Conservation (phyloP, 495 filamentous ascomycete genomes). For the Letharia columbiana region DNA sequence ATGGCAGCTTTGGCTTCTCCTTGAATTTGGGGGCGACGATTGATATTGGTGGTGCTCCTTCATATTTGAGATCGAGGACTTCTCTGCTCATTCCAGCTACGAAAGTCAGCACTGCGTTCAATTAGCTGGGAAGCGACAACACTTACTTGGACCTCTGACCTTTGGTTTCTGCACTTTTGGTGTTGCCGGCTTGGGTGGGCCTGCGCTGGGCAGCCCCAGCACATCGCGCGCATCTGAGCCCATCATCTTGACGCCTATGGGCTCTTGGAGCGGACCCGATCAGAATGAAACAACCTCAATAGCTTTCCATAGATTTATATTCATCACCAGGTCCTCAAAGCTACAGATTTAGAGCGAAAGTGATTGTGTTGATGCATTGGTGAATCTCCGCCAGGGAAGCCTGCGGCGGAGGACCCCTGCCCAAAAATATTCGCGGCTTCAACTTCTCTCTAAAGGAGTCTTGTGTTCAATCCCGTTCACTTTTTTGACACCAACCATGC, state of each 20-base stretch:
- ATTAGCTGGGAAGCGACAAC: slow-evolving; percentile 35
- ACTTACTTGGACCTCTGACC: slow-evolving; percentile 59
- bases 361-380: not conserved
- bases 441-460: slow-evolving; percentile 11
- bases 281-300: not conserved
- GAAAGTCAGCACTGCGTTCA: slow-evolving; percentile 39
- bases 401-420: slow-evolving; percentile 11
- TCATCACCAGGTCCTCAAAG: not conserved
- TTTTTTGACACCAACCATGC: slow-evolving; percentile 12
- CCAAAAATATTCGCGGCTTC: slow-evolving; percentile 11
- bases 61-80: slow-evolving; percentile 55
- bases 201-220: slow-evolving; percentile 59
- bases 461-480: slow-evolving; percentile 7
- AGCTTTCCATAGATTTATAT: not conserved
- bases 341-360: not conserved
- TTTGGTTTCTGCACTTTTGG: slow-evolving; percentile 70
- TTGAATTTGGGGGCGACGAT: slow-evolving; percentile 58
- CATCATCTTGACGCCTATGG: slow-evolving; percentile 45
- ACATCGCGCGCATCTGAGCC: slow-evolving; percentile 83
- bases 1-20: slow-evolving; percentile 51
- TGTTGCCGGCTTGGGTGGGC: slow-evolving; percentile 52
- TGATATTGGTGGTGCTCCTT: slow-evolving; percentile 59
- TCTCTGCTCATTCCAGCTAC: slow-evolving; percentile 67
- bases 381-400: not conserved
- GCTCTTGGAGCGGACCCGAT: not conserved